A percentile compares a stretch with the other conserved stretches of the same genome.
phyloP scores from a whole-genome alignment of 2,329 filamentous ascomycete species.

The Botrytis aclada region DNA sequence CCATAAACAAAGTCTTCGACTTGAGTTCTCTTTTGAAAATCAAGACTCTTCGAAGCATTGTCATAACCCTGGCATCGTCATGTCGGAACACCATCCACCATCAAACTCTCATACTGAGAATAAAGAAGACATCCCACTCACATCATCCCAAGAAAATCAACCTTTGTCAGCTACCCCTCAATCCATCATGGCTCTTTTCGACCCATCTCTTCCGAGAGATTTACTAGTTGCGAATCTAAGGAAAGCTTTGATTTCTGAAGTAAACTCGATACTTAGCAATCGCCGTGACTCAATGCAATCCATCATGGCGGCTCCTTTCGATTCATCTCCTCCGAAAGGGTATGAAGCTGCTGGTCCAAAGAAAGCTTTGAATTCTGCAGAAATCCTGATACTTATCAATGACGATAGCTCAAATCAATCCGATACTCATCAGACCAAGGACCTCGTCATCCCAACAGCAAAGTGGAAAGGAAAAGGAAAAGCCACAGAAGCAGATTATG shows the following conservation, averaged over 20 bases:
- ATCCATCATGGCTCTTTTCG: neutral
- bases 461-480: neutral
- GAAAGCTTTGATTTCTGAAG: neutral
- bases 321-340: too few relatives aligned
- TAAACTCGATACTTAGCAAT: too few relatives aligned
- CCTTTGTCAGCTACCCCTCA: neutral
- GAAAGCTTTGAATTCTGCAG: neutral
- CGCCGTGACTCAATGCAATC: too few relatives aligned
- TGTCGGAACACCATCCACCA: neutral
- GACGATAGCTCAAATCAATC: neutral
- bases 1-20: neutral
- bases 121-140: neutral
- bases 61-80: neutral
- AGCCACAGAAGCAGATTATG: neutral
- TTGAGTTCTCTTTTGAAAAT: neutral
- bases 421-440: neutral
- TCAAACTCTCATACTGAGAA: neutral
- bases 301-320: neutral
- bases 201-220: neutral
- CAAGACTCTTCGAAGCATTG: too few relatives aligned
- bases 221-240: too few relatives aligned
- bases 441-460: too few relatives aligned
- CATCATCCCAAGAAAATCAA: too few relatives aligned
- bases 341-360: neutral
- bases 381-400: neutral